Base-by-base conservation (phyloP, 108 stramenopile genomes). In the Pseudonitzschia pungens region DNA sequence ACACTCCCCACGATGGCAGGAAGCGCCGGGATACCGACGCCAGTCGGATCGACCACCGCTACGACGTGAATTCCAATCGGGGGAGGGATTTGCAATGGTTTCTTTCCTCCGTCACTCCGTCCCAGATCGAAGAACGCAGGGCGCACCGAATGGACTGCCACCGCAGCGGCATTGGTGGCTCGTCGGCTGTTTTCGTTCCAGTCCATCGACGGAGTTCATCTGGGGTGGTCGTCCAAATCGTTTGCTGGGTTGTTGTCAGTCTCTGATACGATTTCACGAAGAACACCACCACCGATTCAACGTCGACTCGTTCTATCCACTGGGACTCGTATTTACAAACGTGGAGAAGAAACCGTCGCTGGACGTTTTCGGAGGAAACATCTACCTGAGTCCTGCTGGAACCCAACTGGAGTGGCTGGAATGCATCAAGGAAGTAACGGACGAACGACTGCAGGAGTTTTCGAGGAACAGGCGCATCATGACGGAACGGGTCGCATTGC, bases 221-320 rank as follows among this genome's bases (percentile, higher is more conserved):
- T 87, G 21, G 90, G 88, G 15, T 94, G 89, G 89, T 89, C 84
- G 10, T 89, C 87, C 7, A 77, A 82, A 24, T 82, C 84, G 1
- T 75, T 92, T 66, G 79, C 86, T 15, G 77, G 77, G 10, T 71
- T 84, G 12, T 75, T 94, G 12, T 54, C 57, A n/a, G 1, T 56
- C 81, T 5, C 63, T 94, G 62, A 78, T 86, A 12, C 74, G 72
- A 54, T 65, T 94, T 12, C 78, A 90, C 71, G 85, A 90, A 44
- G 89, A 92, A 65, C 83, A 90, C 58, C 16, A 73, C 0, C 27
- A 80, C 2, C 75, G 72, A 44, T 79, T 91, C 16, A 68, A 64
- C 45, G 87, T 89, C 11, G 53, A 73, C 31, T 90, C 90, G 31
- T 94, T 92, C 75, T 94, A 94, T 82, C 93, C 93, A 21, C 70